Conservation (phyloP, 2,329 filamentous ascomycete genomes). For the Monilinia fructicola region DNA sequence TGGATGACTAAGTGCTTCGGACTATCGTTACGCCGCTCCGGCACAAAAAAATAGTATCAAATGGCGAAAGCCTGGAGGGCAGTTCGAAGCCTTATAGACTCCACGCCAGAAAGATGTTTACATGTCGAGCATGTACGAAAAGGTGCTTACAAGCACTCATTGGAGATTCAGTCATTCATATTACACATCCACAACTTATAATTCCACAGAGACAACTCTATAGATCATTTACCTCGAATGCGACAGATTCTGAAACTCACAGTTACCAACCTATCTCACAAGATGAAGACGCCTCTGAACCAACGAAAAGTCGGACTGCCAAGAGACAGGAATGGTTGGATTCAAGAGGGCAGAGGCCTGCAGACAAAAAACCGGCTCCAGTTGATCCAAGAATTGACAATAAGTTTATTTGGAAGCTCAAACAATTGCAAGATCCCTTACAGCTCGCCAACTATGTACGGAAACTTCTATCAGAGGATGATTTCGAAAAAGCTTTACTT, state of each 20-base stretch:
- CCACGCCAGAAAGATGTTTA: constrained; percentile 32
- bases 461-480: constrained; percentile 56
- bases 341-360: constrained; percentile 31
- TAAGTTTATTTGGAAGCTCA: constrained; percentile 31
- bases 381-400: constrained; percentile 15
- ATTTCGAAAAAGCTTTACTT: constrained; percentile 65
- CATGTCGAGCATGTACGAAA: constrained; percentile 37
- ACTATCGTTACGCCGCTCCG: constrained; percentile 1
- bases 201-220: constrained; percentile 8
- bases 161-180: constrained; percentile 30
- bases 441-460: constrained; percentile 69
- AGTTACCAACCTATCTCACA: constrained; percentile 13
- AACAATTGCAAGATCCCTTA: constrained; percentile 58
- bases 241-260: constrained; percentile 3
- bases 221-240: constrained; percentile 14
- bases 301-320: constrained; percentile 7
- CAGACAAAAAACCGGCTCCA: constrained; percentile 19
- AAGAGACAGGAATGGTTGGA: constrained; percentile 32
- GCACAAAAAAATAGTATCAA: constrained; percentile 12
- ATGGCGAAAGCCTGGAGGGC: not conserved
- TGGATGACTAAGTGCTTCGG: not conserved
- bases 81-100: not conserved
- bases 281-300: constrained; percentile 1
- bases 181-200: constrained; percentile 20
- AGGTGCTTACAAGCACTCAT: constrained; percentile 35